Evolutionary conservation across 257 asterid genomes (phyloP).

Genomic region (Ballota nigra): DNA sequence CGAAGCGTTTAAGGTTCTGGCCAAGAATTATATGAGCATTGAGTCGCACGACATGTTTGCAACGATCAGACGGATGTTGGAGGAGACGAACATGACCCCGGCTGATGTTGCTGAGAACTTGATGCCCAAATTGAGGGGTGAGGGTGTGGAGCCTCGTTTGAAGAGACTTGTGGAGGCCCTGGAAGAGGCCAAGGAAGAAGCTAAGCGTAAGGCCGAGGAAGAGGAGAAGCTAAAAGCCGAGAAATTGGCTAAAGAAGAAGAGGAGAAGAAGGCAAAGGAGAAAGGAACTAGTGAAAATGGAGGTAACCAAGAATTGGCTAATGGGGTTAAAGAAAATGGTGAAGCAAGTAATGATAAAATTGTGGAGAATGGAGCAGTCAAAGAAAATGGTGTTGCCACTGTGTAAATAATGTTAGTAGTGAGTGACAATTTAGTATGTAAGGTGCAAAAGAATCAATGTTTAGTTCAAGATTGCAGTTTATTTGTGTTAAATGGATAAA

Average conservation of each 20-base stretch:
- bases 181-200: conserved; percentile 37
- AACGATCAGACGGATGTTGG: conserved; percentile 26
- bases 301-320: not conserved
- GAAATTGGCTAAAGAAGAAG: conserved; percentile 22
- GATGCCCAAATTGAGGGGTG: conserved; percentile 47
- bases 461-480: not conserved
- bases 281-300: conserved; percentile 5
- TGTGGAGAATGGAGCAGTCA: not conserved
- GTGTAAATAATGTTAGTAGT: not conserved
- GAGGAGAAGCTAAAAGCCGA: conserved; percentile 30
- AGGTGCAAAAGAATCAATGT: not conserved
- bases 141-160: conserved; percentile 34
- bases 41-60: conserved; percentile 33
- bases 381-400: not conserved
- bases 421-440: not conserved
- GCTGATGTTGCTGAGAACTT: conserved; percentile 53
- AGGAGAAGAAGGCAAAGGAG: not conserved
- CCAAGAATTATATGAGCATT: conserved; percentile 30
- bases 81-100: conserved; percentile 36
- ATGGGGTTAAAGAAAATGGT: conserved; percentile 18
- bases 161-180: conserved; percentile 37
- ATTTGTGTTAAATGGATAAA: not conserved
- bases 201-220: conserved; percentile 26
- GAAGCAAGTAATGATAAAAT: not conserved
- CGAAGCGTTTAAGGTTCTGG: conserved; percentile 40